These are phyloP conservation scores for Pinus tabuliformis DNA, from an alignment of 75 land plant species.

Conservation along the genomic window DNA sequence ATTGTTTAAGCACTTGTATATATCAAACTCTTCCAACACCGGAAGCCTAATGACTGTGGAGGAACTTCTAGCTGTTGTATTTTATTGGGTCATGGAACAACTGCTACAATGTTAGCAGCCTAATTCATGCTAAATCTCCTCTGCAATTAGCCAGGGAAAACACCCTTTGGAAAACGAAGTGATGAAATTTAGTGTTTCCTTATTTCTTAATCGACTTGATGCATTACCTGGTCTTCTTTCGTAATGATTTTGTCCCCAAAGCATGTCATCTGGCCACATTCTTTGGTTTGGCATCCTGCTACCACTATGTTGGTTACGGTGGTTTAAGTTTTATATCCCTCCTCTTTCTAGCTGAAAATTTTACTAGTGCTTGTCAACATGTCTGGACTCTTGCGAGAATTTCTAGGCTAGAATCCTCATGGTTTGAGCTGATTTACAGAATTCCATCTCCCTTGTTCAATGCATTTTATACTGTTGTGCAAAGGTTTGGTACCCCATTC, in stretches of 20 bases:
- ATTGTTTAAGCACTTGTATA: slow-evolving; percentile 21
- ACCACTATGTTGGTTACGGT: slow-evolving; percentile 52
- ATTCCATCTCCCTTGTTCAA: slow-evolving; percentile 49
- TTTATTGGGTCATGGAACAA: slow-evolving; percentile 72
- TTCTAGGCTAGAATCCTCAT: slow-evolving; percentile 23
- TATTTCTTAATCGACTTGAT: slow-evolving; percentile 68
- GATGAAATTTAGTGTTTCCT: slow-evolving; percentile 76
- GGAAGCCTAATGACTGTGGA: slow-evolving; percentile 37
- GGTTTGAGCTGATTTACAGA: slow-evolving; percentile 29
- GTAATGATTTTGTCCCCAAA: slow-evolving; percentile 66
- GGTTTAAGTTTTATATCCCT: slow-evolving; percentile 55
- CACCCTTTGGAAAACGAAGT: slow-evolving; percentile 34
- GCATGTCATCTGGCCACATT: slow-evolving; percentile 76
- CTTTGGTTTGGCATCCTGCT: slow-evolving; percentile 70
- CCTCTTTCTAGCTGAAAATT: slow-evolving; percentile 62
- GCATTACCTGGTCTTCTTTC: slow-evolving; percentile 54
- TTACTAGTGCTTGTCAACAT: slow-evolving; percentile 76
- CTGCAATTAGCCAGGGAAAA: slow-evolving; percentile 37
- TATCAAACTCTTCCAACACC: slow-evolving; percentile 31
- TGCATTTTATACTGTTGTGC: slow-evolving; percentile 36
- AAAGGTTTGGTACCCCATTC: slow-evolving; percentile 54
- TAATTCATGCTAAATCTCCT: slow-evolving; percentile 14
- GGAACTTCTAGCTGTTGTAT: slow-evolving; percentile 80
- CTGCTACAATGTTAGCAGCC: slow-evolving; percentile 47
- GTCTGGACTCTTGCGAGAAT: slow-evolving; percentile 67